phyloP scores from a whole-genome alignment of 352 stramenopile genomes.

The Pythium phragmitis region DNA sequence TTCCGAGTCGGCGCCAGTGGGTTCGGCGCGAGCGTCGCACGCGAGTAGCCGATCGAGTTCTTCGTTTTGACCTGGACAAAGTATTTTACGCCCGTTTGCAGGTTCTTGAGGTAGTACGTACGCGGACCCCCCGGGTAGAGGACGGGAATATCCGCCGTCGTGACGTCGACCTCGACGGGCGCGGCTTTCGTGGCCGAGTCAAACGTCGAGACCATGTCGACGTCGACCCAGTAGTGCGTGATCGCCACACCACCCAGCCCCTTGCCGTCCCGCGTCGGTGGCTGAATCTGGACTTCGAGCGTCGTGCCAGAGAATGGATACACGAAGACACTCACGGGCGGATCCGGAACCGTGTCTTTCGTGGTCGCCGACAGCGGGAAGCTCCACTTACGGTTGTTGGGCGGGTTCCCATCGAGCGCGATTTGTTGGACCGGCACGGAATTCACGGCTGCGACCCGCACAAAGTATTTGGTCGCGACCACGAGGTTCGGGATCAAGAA shows the following conservation, averaged over 20 bases:
- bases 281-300: slow-evolving; percentile 78
- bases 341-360: slow-evolving; percentile 80
- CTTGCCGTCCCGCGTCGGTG: slow-evolving; percentile 62
- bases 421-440: slow-evolving; percentile 86
- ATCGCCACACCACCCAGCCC: slow-evolving; percentile 43
- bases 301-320: slow-evolving; percentile 56
- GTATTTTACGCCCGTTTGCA: slow-evolving; percentile 76
- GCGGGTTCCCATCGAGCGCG: slow-evolving; percentile 66
- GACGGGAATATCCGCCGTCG: slow-evolving; percentile 32
- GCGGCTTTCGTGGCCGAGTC: slow-evolving; percentile 47
- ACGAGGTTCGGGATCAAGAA: slow-evolving; percentile 76
- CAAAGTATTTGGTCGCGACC: slow-evolving; percentile 82
- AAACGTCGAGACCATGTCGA: slow-evolving; percentile 76
- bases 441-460: slow-evolving; percentile 91
- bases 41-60: slow-evolving; percentile 68
- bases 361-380: slow-evolving; percentile 67
- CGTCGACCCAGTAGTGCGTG: slow-evolving; percentile 61
- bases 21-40: slow-evolving; percentile 56
- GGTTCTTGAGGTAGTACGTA: slow-evolving; percentile 67
- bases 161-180: slow-evolving; percentile 40
- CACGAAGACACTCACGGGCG: slow-evolving; percentile 54
- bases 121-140: slow-evolving; percentile 65
- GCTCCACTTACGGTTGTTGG: slow-evolving; percentile 93
- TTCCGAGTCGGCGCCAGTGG: slow-evolving; percentile 53
- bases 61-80: slow-evolving; percentile 84